Evolutionary conservation across 768 basidiomycete species (phyloP).

Genomic region (Udeniomyces megalosporus): DNA sequence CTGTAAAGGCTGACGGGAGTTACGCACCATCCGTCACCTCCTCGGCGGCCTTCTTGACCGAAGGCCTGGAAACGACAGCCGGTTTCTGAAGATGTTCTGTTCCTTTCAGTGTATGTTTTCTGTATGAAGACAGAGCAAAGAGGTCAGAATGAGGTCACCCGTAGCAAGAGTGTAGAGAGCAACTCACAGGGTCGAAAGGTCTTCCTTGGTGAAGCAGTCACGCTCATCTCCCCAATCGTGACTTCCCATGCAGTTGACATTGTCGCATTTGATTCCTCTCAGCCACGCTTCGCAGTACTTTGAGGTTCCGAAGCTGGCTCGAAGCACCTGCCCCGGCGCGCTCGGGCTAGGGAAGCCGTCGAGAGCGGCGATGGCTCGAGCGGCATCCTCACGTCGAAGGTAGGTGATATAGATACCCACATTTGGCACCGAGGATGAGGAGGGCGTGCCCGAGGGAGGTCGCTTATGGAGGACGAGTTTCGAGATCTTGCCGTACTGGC

Average conservation of each 20-base stretch:
- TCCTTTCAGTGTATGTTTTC: constrained; percentile 85
- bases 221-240: constrained; percentile 99
- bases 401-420: constrained; percentile 96
- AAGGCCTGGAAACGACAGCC: not conserved
- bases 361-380: constrained; percentile 76
- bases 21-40: constrained; percentile 1
- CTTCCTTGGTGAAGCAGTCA: constrained; percentile 94
- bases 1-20: too few species aligned
- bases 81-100: constrained; percentile 37
- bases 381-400: constrained; percentile 82
- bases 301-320: constrained; percentile 88
- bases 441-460: constrained; percentile 47
- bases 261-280: constrained; percentile 62
- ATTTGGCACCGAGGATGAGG: constrained; percentile 18
- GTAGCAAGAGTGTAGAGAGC: not conserved
- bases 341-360: constrained; percentile 85
- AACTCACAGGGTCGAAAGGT: constrained; percentile 72
- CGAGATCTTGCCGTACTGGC: constrained; percentile 94
- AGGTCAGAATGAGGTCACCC: not conserved
- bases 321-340: constrained; percentile 72
- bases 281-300: constrained; percentile 96
- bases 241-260: constrained; percentile 68
- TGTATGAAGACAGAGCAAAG: constrained; percentile 23
- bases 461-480: constrained; percentile 89
- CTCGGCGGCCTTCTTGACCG: not conserved